Conservation (phyloP, 192 early-diverging fungal genomes). For the Globomyces pollinis-pini region DNA sequence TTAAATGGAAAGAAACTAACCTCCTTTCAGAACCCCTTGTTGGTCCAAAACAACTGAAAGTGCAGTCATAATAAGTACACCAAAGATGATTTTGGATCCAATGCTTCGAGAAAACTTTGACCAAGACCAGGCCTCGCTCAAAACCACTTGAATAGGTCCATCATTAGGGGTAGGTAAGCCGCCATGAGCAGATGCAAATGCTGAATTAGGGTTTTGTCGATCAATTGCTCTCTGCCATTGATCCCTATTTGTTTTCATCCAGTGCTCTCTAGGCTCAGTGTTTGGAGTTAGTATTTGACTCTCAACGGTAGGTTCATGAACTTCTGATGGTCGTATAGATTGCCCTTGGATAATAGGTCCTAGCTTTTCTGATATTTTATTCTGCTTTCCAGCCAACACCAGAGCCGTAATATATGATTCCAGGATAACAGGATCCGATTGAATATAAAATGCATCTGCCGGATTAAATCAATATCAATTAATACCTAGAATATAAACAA, state of each 20-base stretch:
- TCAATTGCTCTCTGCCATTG: background rate
- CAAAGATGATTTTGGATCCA: constrained; percentile 30
- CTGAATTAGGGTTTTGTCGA: background rate
- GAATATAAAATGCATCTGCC: constrained; percentile 19
- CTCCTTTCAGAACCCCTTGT: constrained; percentile 45
- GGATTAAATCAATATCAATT: background rate
- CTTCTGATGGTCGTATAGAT: background rate
- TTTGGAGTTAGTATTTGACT: background rate
- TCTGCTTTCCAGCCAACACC: constrained; percentile 23
- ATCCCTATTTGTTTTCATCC: background rate
- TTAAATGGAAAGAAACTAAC: constrained; percentile 16
- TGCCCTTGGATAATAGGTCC: constrained; percentile 1
- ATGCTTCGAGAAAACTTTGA: constrained; percentile 40
- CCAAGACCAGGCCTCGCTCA: constrained; percentile 52
- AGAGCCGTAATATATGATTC: constrained; percentile 29
- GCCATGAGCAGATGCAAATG: background rate
- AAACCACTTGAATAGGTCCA: constrained; percentile 39
- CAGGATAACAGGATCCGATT: constrained; percentile 29
- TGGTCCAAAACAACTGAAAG: constrained; percentile 46
- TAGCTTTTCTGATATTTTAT: constrained; percentile 18
- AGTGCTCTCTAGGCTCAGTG: background rate
- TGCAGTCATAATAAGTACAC: constrained; percentile 42
- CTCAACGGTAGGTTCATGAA: background rate
- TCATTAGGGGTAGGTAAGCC: constrained; percentile 4
- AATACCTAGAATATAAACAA: constrained; percentile 3